Conservation (phyloP, 2,329 filamentous ascomycete species). For the Lasiodiplodia theobromae region DNA sequence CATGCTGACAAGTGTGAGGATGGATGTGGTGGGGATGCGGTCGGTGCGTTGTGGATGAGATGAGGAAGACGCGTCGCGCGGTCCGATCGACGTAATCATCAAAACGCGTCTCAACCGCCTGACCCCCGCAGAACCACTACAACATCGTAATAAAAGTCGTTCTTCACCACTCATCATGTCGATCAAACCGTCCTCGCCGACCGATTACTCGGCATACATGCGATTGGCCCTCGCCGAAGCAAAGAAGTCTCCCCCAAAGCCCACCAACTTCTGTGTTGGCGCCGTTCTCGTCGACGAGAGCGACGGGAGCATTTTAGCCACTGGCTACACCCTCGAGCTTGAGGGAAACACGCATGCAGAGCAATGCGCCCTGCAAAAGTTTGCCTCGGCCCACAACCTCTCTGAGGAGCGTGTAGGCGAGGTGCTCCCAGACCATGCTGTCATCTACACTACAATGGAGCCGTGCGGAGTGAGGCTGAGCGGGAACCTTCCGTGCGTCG, state of each 20-base stretch:
- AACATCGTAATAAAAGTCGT: background rate
- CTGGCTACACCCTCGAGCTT: conserved; percentile 90
- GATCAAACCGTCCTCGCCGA: conserved; percentile 33
- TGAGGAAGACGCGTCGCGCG: conserved; percentile 38
- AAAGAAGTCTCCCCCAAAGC: conserved; percentile 79
- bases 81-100: conserved; percentile 23
- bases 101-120: background rate
- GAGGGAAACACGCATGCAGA: conserved; percentile 96
- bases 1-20: conserved; percentile 26
- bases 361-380: conserved; percentile 87
- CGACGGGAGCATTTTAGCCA: conserved; percentile 69
- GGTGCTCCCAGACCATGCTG: conserved; percentile 60
- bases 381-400: conserved; percentile 48
- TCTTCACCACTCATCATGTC: conserved; percentile 24
- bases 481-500: conserved; percentile 78
- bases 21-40: background rate
- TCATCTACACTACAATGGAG: conserved; percentile 93
- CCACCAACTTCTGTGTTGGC: conserved; percentile 92
- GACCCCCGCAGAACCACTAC: background rate
- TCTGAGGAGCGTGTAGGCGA: conserved; percentile 63
- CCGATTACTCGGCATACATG: conserved; percentile 62
- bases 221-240: conserved; percentile 77
- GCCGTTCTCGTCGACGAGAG: conserved; percentile 76
- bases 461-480: conserved; percentile 78
- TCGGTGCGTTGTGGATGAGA: conserved; percentile 21